Evolutionary conservation across 2,329 filamentous ascomycete genomes (phyloP).

Genomic region (Penicillium sp.): DNA sequence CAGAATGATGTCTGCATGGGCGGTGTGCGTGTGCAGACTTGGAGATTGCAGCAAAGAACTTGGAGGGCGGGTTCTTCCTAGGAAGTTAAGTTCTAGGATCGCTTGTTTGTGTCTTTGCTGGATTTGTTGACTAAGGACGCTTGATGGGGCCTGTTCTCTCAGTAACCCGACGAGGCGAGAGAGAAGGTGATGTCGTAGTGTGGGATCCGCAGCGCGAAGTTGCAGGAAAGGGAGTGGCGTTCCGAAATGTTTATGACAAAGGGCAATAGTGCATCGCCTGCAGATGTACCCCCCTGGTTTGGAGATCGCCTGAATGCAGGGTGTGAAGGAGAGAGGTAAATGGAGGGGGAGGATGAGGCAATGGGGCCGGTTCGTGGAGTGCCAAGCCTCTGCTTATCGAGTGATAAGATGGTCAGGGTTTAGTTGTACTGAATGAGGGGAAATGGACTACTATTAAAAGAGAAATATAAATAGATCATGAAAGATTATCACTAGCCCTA

Average conservation of each 20-base stretch:
- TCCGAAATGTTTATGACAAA: not conserved
- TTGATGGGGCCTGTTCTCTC: not conserved
- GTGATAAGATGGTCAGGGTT: conserved; percentile 1
- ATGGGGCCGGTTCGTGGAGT: conserved; percentile 23
- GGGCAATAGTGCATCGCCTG: not conserved
- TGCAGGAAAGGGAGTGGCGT: not conserved
- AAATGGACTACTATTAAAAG: not conserved
- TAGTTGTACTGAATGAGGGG: not conserved
- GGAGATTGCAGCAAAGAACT: not conserved
- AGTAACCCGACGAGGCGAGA: not conserved
- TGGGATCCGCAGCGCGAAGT: conserved; percentile 7
- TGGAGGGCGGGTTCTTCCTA: not conserved
- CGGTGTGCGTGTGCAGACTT: conserved; percentile 4
- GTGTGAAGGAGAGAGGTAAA: not conserved
- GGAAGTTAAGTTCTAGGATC: not conserved
- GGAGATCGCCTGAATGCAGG: conserved; percentile 8
- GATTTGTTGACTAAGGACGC: not conserved
- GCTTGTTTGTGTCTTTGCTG: not conserved
- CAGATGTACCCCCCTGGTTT: not conserved
- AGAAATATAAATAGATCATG: not conserved
- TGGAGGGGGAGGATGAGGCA: conserved; percentile 20
- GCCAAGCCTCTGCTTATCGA: conserved; percentile 23
- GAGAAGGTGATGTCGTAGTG: not conserved
- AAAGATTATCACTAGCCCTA: not conserved
- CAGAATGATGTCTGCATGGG: conserved; percentile 14